Conservation (phyloP, 2,329 filamentous ascomycete species). For the Xylariaceae sp. region DNA sequence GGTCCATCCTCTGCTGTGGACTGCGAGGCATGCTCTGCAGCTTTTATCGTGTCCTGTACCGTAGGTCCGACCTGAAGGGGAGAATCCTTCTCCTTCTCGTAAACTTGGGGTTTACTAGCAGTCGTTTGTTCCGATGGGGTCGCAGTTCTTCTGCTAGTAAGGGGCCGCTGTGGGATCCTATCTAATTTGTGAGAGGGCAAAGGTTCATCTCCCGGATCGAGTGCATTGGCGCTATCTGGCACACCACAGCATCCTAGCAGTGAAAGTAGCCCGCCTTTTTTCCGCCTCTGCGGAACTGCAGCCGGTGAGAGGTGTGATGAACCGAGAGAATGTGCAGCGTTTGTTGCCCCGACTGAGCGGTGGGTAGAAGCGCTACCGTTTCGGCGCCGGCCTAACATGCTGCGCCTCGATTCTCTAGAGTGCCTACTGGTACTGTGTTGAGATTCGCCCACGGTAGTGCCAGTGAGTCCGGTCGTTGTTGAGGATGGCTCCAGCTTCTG, state of each 20-base stretch:
- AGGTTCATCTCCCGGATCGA: constrained; percentile 52
- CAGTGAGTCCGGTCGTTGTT: constrained; percentile 57
- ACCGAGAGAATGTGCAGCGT: constrained; percentile 46
- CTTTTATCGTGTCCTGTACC: constrained; percentile 35
- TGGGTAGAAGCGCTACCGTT: constrained; percentile 67
- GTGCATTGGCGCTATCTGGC: constrained; percentile 54
- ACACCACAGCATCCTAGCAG: constrained; percentile 65
- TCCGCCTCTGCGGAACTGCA: constrained; percentile 44
- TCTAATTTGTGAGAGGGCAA: constrained; percentile 53
- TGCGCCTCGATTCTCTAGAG: constrained; percentile 63
- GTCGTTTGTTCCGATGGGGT: constrained; percentile 50
- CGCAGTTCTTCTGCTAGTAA: constrained; percentile 51
- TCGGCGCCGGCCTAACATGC: constrained; percentile 58
- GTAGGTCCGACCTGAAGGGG: constrained; percentile 29
- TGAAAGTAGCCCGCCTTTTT: constrained; percentile 54
- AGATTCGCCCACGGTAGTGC: constrained; percentile 55
- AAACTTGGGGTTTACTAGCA: constrained; percentile 40
- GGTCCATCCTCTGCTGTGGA: constrained; percentile 46
- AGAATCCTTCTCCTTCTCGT: constrained; percentile 47
- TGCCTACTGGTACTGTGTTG: constrained; percentile 59
- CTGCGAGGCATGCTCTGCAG: constrained; percentile 45
- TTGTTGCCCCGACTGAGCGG: constrained; percentile 52
- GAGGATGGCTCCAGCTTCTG: constrained; percentile 57
- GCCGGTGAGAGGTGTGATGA: constrained; percentile 51
- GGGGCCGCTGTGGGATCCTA: constrained; percentile 51